phyloP scores from a whole-genome alignment of 371 early-diverging fungal species.

The Rhizopus arrhizus region DNA sequence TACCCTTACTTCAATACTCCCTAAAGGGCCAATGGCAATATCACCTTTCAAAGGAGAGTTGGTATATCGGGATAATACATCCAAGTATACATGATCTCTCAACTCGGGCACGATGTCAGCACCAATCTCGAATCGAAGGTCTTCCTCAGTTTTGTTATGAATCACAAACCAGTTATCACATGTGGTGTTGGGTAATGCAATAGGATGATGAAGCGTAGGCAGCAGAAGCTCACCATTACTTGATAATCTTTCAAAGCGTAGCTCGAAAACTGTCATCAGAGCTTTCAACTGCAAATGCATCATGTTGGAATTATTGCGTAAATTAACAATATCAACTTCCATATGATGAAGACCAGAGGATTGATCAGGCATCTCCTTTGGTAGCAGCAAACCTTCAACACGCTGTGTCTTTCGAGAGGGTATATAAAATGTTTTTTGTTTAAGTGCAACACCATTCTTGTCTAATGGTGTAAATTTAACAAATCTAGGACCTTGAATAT shows the following conservation, averaged over 20 bases:
- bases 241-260: constrained; percentile 74
- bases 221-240: constrained; percentile 67
- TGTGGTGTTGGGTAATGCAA: constrained; percentile 54
- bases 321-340: constrained; percentile 61
- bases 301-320: constrained; percentile 67
- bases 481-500: constrained; percentile 56
- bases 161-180: constrained; percentile 88
- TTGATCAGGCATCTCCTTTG: constrained; percentile 57
- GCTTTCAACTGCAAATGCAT: constrained; percentile 59
- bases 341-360: constrained; percentile 56
- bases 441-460: constrained; percentile 22
- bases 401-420: constrained; percentile 41
- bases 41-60: constrained; percentile 80
- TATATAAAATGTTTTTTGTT: constrained; percentile 36
- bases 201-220: constrained; percentile 73
- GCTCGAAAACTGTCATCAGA: constrained; percentile 72
- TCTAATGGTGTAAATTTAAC: constrained; percentile 46
- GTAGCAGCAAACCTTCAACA: constrained; percentile 60
- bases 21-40: constrained; percentile 69
- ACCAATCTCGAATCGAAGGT: constrained; percentile 79
- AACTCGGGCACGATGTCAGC: constrained; percentile 65
- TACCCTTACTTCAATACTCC: constrained; percentile 77
- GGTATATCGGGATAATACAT: constrained; percentile 80
- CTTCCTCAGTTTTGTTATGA: constrained; percentile 73
- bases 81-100: constrained; percentile 63